Base-by-base conservation (phyloP, 2,329 filamentous ascomycete species). In the Alternaria sp. region DNA sequence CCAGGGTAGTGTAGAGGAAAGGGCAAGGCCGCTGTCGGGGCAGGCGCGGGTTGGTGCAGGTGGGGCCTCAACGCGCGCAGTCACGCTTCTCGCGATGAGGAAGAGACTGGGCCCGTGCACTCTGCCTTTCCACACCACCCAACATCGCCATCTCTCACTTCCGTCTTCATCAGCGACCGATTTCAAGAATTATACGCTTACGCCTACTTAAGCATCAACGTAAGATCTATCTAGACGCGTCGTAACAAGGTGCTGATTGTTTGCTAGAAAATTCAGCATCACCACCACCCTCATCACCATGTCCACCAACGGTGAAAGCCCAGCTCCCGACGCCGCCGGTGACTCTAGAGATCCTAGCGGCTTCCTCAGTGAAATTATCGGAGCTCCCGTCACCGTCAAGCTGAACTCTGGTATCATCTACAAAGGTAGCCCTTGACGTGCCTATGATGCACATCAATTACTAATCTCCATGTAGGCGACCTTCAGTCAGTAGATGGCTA, bases 401-500 rank as follows among this genome's bases (percentile, higher is more conserved):
- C 87, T 99, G 72, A 99, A 99, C 83, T 97, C 94, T n/a, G 96
- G 96, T 58, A 93, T 97, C 64, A 90, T 98, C 67, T 99, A 97
- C 87, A 97, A 96, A 87, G 96, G 95, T 95, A 75, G 12, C 62
- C 66, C 7, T 36, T 15, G 55, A 62, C 56, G 51, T 66, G 44
- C 46, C 32, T 28, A 11, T 53, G 36, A 30, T 43, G 21, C 12
- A 45, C 21, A 23, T 28, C 50, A 10, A 28, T 49, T 26, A 53
- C 61, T 73, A 50, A 72, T 50, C n/a, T 9, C 7, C 15, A 8
- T 32, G 2, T 67, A 97, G 95, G 96, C 72, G 93, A 97, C 79
- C 87, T 98, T 40, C 94, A 98, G 80, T 97, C 94, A 1, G 95
- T 99, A 53, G 96, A 99, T 81, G 96, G 96, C 56, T 99, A 98